A percentile compares a stretch with the other conserved stretches of the same genome.
Evolutionary conservation across 768 basidiomycete species (phyloP).

Genomic region (Russula griseocarnosa): DNA sequence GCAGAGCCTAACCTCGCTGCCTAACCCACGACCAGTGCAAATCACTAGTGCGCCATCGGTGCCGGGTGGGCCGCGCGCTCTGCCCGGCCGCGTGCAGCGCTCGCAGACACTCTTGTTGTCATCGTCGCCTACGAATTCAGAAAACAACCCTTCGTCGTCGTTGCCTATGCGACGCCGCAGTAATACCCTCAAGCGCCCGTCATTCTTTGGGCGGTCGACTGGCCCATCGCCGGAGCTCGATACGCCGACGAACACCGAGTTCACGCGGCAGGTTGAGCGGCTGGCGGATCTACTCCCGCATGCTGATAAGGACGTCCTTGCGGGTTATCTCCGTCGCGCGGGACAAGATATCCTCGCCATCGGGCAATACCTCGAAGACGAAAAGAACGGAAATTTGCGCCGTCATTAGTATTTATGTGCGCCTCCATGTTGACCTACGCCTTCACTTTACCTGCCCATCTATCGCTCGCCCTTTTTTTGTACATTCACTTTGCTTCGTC

Average conservation of each 20-base stretch:
- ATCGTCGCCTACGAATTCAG: conserved; percentile 34
- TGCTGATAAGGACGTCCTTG: conserved; percentile 62
- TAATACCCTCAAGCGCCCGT: conserved; percentile 32
- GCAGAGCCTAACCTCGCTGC: conserved; percentile 32
- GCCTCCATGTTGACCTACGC: conserved; percentile 14
- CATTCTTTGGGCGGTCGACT: conserved; percentile 33
- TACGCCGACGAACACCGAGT: conserved; percentile 40
- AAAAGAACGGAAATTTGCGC: conserved; percentile 65
- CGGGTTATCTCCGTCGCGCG: conserved; percentile 65
- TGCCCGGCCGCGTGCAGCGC: conserved; percentile 54
- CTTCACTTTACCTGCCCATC: not conserved
- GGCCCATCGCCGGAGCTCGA: conserved; percentile 8
- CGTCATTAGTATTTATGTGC: conserved; percentile 23
- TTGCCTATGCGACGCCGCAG: conserved; percentile 25
- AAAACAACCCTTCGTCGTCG: conserved; percentile 42
- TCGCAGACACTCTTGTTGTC: conserved; percentile 61
- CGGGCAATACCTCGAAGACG: conserved; percentile 80
- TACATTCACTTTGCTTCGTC: not conserved
- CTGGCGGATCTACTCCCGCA: conserved; percentile 68
- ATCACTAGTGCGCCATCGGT: conserved; percentile 46
- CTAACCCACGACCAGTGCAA: conserved; percentile 34
- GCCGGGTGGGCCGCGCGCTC: conserved; percentile 72
- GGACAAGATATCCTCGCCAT: conserved; percentile 84
- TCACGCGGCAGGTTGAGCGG: conserved; percentile 65
- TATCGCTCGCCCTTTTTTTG: not conserved